phyloP scores from a whole-genome alignment of 2,329 filamentous ascomycete genomes.

The Cordyceps pruinosa region DNA sequence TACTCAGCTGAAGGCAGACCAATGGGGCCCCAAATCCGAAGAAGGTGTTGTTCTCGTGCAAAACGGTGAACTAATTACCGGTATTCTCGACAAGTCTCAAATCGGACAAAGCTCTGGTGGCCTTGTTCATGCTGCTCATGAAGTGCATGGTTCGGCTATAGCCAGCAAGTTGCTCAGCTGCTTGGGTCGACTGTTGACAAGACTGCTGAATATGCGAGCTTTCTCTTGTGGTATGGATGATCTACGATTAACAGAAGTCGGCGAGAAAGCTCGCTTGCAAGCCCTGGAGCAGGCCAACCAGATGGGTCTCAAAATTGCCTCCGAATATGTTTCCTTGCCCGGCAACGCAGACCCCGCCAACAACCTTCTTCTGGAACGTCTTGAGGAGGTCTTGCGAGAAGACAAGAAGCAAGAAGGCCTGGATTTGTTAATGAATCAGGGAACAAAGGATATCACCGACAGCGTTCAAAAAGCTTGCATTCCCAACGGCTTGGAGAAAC shows the following conservation, averaged over 20 bases:
- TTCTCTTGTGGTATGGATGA: constrained; percentile 98
- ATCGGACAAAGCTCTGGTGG: constrained; percentile 83
- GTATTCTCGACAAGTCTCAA: constrained; percentile 93
- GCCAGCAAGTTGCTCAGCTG: constrained; percentile 86
- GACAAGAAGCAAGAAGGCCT: constrained; percentile 84
- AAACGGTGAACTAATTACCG: constrained; percentile 79
- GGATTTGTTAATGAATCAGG: constrained; percentile 78
- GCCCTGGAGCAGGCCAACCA: constrained; percentile 59
- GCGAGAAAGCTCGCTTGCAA: constrained; percentile 64
- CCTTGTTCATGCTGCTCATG: constrained; percentile 85
- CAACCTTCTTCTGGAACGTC: constrained; percentile 63
- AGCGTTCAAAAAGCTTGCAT: constrained; percentile 73
- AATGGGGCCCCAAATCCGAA: constrained; percentile 72
- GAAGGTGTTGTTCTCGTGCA: constrained; percentile 77
- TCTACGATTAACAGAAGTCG: constrained; percentile 72
- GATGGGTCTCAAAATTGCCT: constrained; percentile 72
- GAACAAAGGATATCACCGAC: constrained; percentile 64
- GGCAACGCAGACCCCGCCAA: constrained; percentile 57
- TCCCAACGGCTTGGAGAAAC: constrained; percentile 75
- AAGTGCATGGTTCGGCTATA: constrained; percentile 80
- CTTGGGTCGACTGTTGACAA: constrained; percentile 80
- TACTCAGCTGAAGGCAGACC: constrained; percentile 67
- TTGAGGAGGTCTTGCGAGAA: constrained; percentile 87
- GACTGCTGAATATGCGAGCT: constrained; percentile 84
- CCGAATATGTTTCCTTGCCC: constrained; percentile 81